A percentile compares a stretch with the other conserved stretches of the same genome.
Conservation (phyloP, 2,329 filamentous ascomycete species). For the Calonectria hawksworthii region DNA sequence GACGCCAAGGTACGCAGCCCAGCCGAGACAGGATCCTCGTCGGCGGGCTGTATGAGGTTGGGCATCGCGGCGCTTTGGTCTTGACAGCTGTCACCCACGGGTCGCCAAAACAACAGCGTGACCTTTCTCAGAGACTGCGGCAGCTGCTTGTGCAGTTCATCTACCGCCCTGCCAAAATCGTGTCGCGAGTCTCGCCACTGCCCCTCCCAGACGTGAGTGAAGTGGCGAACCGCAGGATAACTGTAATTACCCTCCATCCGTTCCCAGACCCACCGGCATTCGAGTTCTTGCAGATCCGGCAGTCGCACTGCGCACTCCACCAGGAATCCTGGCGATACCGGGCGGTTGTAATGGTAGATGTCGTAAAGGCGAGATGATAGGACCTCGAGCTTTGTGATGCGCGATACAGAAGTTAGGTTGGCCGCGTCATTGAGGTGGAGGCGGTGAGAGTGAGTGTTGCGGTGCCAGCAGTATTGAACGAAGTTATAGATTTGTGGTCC, state of each 20-base stretch:
- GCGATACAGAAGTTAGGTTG: neutral
- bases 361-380: neutral
- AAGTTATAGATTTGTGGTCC: neutral
- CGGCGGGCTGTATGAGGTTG: constrained; percentile 5
- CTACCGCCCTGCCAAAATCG: constrained; percentile 12
- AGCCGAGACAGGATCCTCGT: constrained; percentile 15
- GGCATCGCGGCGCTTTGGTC: constrained; percentile 15
- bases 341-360: neutral
- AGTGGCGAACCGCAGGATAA: neutral
- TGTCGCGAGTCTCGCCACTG: constrained; percentile 23
- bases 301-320: constrained; percentile 1
- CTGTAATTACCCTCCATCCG: neutral
- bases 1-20: neutral
- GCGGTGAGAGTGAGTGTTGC: neutral
- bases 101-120: neutral
- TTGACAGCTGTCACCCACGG: neutral
- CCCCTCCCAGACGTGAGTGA: constrained; percentile 15
- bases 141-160: constrained; percentile 8
- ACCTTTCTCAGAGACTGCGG: neutral
- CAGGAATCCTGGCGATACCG: neutral
- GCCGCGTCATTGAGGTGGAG: constrained; percentile 1
- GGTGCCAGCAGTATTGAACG: constrained; percentile 3
- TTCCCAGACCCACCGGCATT: constrained; percentile 3
- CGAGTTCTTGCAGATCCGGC: constrained; percentile 13
- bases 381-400: neutral